A percentile compares a stretch with the other conserved stretches of the same genome.
phyloP scores from a whole-genome alignment of 2,329 filamentous ascomycete species.

The Ceratocystis diversiconidia region DNA sequence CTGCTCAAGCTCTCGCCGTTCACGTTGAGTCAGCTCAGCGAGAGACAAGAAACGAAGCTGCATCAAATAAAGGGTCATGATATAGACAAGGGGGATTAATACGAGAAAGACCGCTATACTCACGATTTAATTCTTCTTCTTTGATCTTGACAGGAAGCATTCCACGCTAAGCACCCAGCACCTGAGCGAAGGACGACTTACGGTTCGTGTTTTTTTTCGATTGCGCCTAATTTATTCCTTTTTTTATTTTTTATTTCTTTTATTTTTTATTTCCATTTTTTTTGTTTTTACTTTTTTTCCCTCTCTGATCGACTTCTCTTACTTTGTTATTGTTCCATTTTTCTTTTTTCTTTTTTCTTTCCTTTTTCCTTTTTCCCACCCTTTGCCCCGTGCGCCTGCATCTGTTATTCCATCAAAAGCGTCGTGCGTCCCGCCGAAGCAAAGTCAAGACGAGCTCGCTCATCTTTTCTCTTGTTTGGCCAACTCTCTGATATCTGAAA shows the following conservation, averaged over 20 bases:
- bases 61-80: background rate
- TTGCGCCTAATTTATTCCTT: conserved; percentile 1
- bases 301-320: background rate
- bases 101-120: background rate
- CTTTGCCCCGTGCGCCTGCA: background rate
- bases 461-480: background rate
- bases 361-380: background rate
- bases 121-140: background rate
- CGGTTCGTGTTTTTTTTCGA: background rate
- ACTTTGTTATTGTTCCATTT: conserved; percentile 17
- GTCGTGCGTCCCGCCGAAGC: conserved; percentile 16
- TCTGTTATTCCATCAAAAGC: conserved; percentile 9
- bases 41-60: background rate
- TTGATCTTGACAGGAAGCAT: background rate
- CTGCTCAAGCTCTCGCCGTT: too few relatives aligned
- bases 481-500: conserved; percentile 4
- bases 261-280: background rate
- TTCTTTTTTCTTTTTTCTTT: conserved; percentile 17
- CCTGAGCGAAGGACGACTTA: background rate
- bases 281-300: background rate
- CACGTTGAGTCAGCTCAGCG: background rate
- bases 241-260: background rate
- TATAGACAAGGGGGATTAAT: background rate
- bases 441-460: background rate
- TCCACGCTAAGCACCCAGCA: background rate